Evolutionary conservation across 768 basidiomycete genomes (phyloP), one percentile per base, ranked within the genome.

Genomic region (Termitomyces sp.): DNA sequence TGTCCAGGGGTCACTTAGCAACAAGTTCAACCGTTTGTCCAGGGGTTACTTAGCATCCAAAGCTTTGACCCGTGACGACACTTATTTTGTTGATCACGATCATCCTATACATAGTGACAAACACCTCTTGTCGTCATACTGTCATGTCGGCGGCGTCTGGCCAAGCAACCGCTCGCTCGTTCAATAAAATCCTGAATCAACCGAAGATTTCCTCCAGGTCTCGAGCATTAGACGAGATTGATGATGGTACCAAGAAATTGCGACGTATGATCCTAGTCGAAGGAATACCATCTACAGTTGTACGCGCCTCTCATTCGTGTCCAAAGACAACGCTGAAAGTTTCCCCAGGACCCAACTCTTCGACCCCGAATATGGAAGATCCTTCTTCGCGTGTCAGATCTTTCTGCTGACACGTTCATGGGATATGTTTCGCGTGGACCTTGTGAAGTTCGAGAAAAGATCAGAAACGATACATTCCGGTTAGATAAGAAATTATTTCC

Each of bases 381-480:
- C 57, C 83, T 98, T 46, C 79, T 98, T 31, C 85, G 88, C 47
- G 87, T 97, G 0, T 86, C 88, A 60, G 87, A 89, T 20, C 68
- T 97, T 6, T 83, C 91, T n/a, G 83, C 89, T 3, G 86, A 89
- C 54, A 84, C 79, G 1, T 94, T 89, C 70, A 77, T 92, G 55
- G 77, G 84, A 65, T 93, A 93, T 73, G 91, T 94, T 40, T 82
- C 86, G 55, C 83, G 89, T 58, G 92, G 93, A 3, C 92, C 94
- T 56, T 94, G 92, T 67, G 86, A 91, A 69, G 92, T 94, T 56
- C 80, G 90, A 67, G 89, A 93, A 75, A 96, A 96, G 78, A 95
- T 98, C 61, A 82, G 94, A 69, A 98, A 98, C 68, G 96, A 98
- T 69, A 97, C 96, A 0, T 98, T 98, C 73, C 83, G 96, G 92